phyloP scores from a whole-genome alignment of 805 yeast species.

The Candida wancherniae region DNA sequence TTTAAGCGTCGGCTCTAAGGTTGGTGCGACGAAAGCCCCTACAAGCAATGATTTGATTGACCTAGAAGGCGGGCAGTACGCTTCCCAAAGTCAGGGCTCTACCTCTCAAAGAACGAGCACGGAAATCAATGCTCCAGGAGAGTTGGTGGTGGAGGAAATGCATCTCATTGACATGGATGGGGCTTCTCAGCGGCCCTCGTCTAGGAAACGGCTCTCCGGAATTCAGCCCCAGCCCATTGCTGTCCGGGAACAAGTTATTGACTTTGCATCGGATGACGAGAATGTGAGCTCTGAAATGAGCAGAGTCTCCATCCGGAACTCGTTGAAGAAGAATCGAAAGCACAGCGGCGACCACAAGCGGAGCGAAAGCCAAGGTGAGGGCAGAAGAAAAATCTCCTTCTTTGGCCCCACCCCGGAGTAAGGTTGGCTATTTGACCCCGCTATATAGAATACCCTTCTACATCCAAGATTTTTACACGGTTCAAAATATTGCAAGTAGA shows the following conservation, averaged over 20 bases:
- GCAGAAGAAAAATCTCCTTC: conserved; percentile 22
- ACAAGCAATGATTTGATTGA: too few relatives aligned
- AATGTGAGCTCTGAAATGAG: conserved; percentile 34
- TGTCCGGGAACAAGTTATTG: conserved; percentile 41
- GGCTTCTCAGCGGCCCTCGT: too few relatives aligned
- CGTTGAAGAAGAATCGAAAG: conserved; percentile 29
- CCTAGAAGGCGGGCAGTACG: too few relatives aligned
- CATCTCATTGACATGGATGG: conserved; percentile 19
- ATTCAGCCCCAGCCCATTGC: conserved; percentile 26
- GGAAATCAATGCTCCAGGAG: too few relatives aligned
- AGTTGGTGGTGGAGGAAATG: conserved; percentile 1
- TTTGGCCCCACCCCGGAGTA: conserved; percentile 16
- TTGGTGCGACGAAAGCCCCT: too few relatives aligned
- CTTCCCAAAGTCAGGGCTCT: too few relatives aligned
- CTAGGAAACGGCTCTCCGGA: conserved; percentile 30
- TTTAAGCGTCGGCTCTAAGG: too few relatives aligned
- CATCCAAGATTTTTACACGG: too few relatives aligned
- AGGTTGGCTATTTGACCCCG: too few relatives aligned
- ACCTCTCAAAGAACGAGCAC: too few relatives aligned
- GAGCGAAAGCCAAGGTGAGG: conserved; percentile 22
- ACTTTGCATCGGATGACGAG: conserved; percentile 44
- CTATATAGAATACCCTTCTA: too few relatives aligned
- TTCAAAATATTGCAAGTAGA: too few relatives aligned
- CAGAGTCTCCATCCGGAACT: conserved; percentile 36
- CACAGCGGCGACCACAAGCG: conserved; percentile 27